phyloP scores from a whole-genome alignment of 2,329 filamentous ascomycete genomes.

The Arthrobotrys sphaeroides region DNA sequence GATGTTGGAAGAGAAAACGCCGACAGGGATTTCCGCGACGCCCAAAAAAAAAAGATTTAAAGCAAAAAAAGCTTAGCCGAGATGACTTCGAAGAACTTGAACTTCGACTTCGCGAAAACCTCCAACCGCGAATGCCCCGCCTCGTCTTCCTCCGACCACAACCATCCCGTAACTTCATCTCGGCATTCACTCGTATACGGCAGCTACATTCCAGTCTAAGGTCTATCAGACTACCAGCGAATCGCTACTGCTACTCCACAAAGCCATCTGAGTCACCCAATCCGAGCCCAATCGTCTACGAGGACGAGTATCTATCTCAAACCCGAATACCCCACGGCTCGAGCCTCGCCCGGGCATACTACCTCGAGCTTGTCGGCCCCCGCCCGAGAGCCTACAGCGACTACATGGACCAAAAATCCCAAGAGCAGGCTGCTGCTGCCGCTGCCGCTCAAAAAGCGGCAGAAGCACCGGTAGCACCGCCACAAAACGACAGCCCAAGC shows the following conservation, averaged over 20 bases:
- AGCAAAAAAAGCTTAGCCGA: neutral
- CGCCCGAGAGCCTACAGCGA: conserved; percentile 44
- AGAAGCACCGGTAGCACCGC: no score
- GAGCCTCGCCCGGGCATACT: neutral
- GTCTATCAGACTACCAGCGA: neutral
- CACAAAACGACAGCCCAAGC: no score
- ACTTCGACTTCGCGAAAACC: no score
- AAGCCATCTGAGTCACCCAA: no score
- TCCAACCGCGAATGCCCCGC: conserved; percentile 11
- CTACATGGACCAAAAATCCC: conserved; percentile 43
- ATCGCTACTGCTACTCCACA: no score
- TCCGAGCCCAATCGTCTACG: conserved; percentile 14
- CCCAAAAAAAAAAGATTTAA: conserved; percentile 12
- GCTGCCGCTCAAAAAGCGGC: neutral
- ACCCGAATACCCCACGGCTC: conserved; percentile 12
- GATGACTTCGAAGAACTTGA: no score
- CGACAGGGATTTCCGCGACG: conserved; percentile 20
- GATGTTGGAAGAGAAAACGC: conserved; percentile 37
- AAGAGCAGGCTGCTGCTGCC: neutral
- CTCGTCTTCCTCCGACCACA: neutral
- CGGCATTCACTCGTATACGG: neutral
- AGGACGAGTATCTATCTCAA: conserved; percentile 20
- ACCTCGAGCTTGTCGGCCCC: conserved; percentile 31
- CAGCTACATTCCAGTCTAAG: neutral
- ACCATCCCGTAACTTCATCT: neutral